Conservation (phyloP, 768 basidiomycete genomes). For the Coprinopsis sp. region DNA sequence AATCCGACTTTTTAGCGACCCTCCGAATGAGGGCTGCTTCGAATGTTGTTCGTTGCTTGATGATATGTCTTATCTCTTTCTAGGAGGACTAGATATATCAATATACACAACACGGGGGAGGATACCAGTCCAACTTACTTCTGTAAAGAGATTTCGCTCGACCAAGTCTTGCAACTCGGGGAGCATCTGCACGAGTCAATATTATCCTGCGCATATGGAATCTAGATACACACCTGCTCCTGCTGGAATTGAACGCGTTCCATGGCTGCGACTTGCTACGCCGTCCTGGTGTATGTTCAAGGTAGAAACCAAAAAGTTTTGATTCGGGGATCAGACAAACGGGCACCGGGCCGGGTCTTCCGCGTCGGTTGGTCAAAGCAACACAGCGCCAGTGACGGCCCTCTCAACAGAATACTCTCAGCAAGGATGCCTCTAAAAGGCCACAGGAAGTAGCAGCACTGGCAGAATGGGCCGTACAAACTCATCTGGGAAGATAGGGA, state of each 20-base stretch:
- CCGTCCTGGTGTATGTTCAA: background rate
- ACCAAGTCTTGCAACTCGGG: conserved; percentile 91
- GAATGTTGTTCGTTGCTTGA: conserved; percentile 78
- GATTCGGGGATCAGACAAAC: background rate
- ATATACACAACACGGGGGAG: background rate
- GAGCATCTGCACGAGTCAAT: conserved; percentile 61
- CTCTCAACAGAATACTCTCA: conserved; percentile 3
- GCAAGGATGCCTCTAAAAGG: conserved; percentile 48
- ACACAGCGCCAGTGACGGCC: background rate
- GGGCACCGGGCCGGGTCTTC: background rate
- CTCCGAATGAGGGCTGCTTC: conserved; percentile 82
- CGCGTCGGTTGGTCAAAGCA: background rate
- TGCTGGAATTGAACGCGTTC: conserved; percentile 93
- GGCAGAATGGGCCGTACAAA: conserved; percentile 58
- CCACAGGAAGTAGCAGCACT: conserved; percentile 41
- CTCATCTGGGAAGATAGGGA: conserved; percentile 53
- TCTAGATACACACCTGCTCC: conserved; percentile 58
- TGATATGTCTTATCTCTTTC: conserved; percentile 79
- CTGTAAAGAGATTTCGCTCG: conserved; percentile 78
- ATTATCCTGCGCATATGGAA: background rate
- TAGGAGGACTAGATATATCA: conserved; percentile 26
- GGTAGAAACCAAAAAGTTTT: background rate
- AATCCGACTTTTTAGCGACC: conserved; percentile 82
- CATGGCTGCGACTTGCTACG: conserved; percentile 42
- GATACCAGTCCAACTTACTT: conserved; percentile 40